Conservation (phyloP, 148 eudicot genomes). For the Fagopyrum tataricum region DNA sequence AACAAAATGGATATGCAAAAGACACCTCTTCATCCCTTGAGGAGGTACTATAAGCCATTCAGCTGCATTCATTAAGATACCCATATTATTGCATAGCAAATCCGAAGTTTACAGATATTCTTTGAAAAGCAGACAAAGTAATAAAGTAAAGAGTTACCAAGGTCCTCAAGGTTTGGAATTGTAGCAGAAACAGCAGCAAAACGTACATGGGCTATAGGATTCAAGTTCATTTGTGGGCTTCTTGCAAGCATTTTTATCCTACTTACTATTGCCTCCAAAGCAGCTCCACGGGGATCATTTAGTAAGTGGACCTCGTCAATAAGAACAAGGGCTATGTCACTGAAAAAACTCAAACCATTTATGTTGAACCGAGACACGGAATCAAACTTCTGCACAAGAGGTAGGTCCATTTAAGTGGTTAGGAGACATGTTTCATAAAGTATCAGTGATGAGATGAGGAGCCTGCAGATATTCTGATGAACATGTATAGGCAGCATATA, state of each 20-base stretch:
- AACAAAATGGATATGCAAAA: neutral
- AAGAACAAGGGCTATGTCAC: constrained; percentile 89
- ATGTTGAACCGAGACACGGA: constrained; percentile 91
- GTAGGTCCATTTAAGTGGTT: constrained; percentile 14
- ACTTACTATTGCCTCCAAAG: constrained; percentile 95
- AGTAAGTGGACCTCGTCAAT: constrained; percentile 96
- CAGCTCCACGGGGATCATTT: constrained; percentile 98
- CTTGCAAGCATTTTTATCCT: constrained; percentile 86
- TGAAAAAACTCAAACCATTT: constrained; percentile 90
- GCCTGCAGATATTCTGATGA: neutral
- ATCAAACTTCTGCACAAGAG: constrained; percentile 76
- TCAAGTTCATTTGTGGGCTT: constrained; percentile 68
- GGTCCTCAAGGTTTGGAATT: constrained; percentile 87
- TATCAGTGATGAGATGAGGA: neutral
- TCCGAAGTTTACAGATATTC: neutral
- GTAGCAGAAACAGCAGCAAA: constrained; percentile 93
- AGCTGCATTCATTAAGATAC: constrained; percentile 38
- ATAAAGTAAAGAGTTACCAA: constrained; percentile 42
- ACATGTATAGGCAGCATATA: neutral
- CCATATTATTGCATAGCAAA: constrained; percentile 5
- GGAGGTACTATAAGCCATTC: constrained; percentile 95
- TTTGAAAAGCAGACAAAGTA: constrained; percentile 7
- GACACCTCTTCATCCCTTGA: constrained; percentile 82
- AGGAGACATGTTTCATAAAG: neutral
- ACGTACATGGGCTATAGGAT: constrained; percentile 70